Conservation (phyloP, 495 filamentous ascomycete genomes). For the Penicillium manginii region DNA sequence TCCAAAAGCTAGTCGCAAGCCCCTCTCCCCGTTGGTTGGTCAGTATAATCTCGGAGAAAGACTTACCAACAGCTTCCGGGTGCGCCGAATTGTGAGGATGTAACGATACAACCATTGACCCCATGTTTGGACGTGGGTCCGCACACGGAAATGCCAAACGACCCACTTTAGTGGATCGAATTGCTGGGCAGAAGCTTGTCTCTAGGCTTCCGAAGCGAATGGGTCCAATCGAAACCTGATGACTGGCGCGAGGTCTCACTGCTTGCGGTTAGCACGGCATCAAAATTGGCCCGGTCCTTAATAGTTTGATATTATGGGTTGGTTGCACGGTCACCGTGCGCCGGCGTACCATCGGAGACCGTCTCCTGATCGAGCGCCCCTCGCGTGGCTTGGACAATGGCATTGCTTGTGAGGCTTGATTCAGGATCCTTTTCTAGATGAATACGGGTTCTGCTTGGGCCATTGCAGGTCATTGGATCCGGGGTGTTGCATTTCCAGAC, state of each 20-base stretch:
- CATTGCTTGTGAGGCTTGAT: constrained; percentile 3
- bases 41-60: not conserved
- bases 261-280: not conserved
- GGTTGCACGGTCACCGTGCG: not conserved
- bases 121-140: constrained; percentile 7
- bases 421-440: not conserved
- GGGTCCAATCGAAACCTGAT: not conserved
- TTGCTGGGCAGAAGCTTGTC: constrained; percentile 17
- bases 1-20: not conserved
- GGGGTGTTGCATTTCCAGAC: constrained; percentile 2
- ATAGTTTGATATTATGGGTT: not conserved
- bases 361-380: not conserved
- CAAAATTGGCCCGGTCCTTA: not conserved
- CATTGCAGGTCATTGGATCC: not conserved
- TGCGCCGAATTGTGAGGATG: not conserved
- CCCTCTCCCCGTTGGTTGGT: not conserved
- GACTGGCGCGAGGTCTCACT: not conserved
- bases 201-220: constrained; percentile 9
- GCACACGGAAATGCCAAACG: not conserved
- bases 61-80: not conserved
- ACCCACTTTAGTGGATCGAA: constrained; percentile 7
- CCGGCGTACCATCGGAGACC: constrained; percentile 1
- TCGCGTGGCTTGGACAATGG: constrained; percentile 1
- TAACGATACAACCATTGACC: not conserved
- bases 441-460: not conserved